phyloP scores from a whole-genome alignment of 2,329 filamentous ascomycete genomes.

The Paecilomyces fulvus region DNA sequence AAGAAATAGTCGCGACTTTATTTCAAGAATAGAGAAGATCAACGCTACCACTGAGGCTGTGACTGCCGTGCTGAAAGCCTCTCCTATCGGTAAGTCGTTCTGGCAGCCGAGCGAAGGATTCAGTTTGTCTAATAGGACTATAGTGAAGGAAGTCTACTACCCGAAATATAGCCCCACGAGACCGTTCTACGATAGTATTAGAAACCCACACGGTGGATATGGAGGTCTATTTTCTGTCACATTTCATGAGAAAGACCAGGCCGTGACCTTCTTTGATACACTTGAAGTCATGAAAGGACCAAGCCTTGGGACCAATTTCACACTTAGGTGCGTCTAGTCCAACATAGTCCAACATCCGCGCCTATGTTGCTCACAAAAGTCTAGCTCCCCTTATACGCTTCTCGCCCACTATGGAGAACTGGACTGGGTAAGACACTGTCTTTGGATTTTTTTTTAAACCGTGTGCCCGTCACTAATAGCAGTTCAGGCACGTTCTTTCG shows the following conservation, averaged over 20 bases:
- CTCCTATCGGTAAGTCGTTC: slow-evolving; percentile 39
- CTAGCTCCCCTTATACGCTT: slow-evolving; percentile 78
- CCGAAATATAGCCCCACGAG: slow-evolving; percentile 68
- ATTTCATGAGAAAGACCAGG: slow-evolving; percentile 62
- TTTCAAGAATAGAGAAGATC: slow-evolving; percentile 70
- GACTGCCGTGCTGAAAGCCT: slow-evolving; percentile 59
- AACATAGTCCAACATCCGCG: neutral
- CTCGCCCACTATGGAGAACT: slow-evolving; percentile 86
- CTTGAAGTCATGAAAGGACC: slow-evolving; percentile 88
- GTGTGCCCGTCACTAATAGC: neutral
- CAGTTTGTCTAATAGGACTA: slow-evolving; percentile 8
- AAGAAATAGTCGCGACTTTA: slow-evolving; percentile 89
- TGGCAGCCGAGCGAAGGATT: neutral
- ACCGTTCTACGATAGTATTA: slow-evolving; percentile 69
- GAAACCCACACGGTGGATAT: slow-evolving; percentile 68
- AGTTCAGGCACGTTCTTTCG: slow-evolving; percentile 59
- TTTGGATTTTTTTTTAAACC: neutral
- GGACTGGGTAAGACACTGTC: slow-evolving; percentile 59
- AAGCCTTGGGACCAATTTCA: slow-evolving; percentile 94
- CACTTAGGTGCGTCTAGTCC: slow-evolving; percentile 49
- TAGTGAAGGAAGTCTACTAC: slow-evolving; percentile 75
- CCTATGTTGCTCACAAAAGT: slow-evolving; percentile 7
- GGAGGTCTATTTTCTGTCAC: slow-evolving; percentile 81
- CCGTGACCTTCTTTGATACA: slow-evolving; percentile 74
- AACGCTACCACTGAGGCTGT: slow-evolving; percentile 80